Percentiles rank a stretch among this genome's conserved stretches.
These are phyloP conservation scores for Fragaria vesca DNA, from an alignment of 306 rosid genomes.

Conservation along the genomic window DNA sequence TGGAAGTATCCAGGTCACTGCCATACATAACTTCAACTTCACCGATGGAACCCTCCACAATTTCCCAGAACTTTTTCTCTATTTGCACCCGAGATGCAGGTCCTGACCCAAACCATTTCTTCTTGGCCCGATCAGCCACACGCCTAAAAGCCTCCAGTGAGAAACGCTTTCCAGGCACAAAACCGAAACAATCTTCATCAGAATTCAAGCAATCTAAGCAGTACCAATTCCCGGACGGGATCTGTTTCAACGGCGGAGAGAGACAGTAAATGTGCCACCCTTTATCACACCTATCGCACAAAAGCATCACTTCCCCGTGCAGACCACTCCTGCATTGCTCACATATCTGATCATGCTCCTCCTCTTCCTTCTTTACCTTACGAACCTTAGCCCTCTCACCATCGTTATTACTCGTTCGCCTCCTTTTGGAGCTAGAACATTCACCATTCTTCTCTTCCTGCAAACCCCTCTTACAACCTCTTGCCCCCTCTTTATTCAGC, in stretches of 20 bases:
- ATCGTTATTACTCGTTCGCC: constrained; percentile 37
- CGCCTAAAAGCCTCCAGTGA: constrained; percentile 82
- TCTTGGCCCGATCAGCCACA: constrained; percentile 71
- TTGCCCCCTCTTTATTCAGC: constrained; percentile 40
- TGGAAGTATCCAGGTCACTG: constrained; percentile 89
- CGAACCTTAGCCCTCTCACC: constrained; percentile 42
- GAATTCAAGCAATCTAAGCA: constrained; percentile 92
- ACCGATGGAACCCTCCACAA: constrained; percentile 90
- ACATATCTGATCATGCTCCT: constrained; percentile 81
- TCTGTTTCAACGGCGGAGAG: constrained; percentile 82
- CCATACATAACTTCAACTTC: constrained; percentile 98
- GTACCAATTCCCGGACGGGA: constrained; percentile 91
- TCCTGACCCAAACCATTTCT: constrained; percentile 92
- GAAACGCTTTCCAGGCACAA: constrained; percentile 80
- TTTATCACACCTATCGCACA: constrained; percentile 92
- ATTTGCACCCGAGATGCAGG: constrained; percentile 77
- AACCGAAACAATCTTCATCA: constrained; percentile 87
- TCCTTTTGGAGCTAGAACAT: constrained; percentile 48
- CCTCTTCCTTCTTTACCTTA: constrained; percentile 39
- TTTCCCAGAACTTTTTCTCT: constrained; percentile 97
- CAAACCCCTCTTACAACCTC: constrained; percentile 49
- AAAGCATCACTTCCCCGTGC: constrained; percentile 96
- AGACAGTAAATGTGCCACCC: constrained; percentile 98
- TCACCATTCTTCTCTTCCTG: constrained; percentile 39
- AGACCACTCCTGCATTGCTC: constrained; percentile 92